Base-by-base conservation (phyloP, 371 early-diverging fungal species). In the Thermomucor indicae-seudaticae region DNA sequence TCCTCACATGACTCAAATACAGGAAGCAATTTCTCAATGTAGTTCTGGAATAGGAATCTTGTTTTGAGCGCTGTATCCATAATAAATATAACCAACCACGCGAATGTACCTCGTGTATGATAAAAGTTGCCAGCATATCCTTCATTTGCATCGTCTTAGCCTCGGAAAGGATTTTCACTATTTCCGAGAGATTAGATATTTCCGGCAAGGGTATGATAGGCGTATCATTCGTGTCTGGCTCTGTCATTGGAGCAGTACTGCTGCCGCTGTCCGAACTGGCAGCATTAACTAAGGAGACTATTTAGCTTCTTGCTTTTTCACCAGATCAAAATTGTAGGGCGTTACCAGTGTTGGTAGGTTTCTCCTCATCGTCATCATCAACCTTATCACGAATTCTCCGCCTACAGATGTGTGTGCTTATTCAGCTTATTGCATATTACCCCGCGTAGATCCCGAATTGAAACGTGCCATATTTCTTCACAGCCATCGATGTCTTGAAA, bases 401-500 rank as follows among this genome's bases (percentile, higher is more conserved):
- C 63, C 54, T 52, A 49, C 19, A 30, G n/a, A 19, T 4, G 14
- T 43, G n/a, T 25, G 16, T 32, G 38, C 35, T 25, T 42, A 28
- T 49, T 37, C 22, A 16, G 20, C 40, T 11, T 45, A 17, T 19
- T 22, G 37, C 37, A 71, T 64, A 47, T 43, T 62, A 40, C 51
- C 64, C 57, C n/a, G n/a, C n/a, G n/a, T n/a, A n/a, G n/a, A n/a
- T n/a, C n/a, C n/a, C n/a, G n/a, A 48, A 60, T 37, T 58, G 38
- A 43, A 23, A 70, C 67, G 55, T 79, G 88, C 94, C 92, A 87
- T 44, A 93, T 76, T 28, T 86, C 84, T 20, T 79, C 70, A 51
- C 95, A 94, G 22, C 92, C 92, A 8, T 73, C 83, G 17, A 83
- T 77, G 51, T 91, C 90, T 75, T 93, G 90, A 64, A 96, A 96